Evolutionary conservation across 768 basidiomycete genomes (phyloP).

Genomic region (Hygrocybe coccinea): DNA sequence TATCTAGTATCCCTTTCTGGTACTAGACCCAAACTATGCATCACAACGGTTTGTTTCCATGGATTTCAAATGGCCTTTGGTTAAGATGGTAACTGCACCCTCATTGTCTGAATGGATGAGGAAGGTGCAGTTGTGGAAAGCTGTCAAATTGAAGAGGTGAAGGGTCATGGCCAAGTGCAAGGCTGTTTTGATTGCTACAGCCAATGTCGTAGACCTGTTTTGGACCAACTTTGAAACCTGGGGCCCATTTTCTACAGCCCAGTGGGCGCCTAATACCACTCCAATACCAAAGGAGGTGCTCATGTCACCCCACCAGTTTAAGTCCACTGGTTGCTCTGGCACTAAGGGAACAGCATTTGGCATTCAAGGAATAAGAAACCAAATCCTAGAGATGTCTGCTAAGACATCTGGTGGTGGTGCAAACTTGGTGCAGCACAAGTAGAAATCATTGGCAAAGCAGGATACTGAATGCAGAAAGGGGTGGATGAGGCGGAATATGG

Average conservation of each 20-base stretch:
- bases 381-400: conserved; percentile 23
- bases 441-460: conserved; percentile 19
- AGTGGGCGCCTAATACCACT: too few relatives aligned
- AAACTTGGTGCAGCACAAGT: conserved; percentile 10
- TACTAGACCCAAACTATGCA: too few relatives aligned
- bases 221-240: conserved; percentile 28
- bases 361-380: conserved; percentile 3
- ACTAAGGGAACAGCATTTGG: conserved; percentile 20
- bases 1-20: too few relatives aligned
- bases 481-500: conserved; percentile 23
- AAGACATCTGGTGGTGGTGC: conserved; percentile 1
- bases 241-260: conserved; percentile 27
- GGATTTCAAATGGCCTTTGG: conserved; percentile 27
- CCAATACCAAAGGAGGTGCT: conserved; percentile 35
- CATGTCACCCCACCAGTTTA: conserved; percentile 35
- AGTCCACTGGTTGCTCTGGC: conserved; percentile 14
- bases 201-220: background rate
- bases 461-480: conserved; percentile 22
- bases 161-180: conserved; percentile 32
- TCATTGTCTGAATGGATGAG: conserved; percentile 33
- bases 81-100: conserved; percentile 26
- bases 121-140: conserved; percentile 10
- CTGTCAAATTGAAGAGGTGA: conserved; percentile 15
- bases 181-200: conserved; percentile 26
- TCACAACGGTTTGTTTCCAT: conserved; percentile 24